phyloP scores from a whole-genome alignment of 129 eudicot genomes.

The Escallonia herrerae region DNA sequence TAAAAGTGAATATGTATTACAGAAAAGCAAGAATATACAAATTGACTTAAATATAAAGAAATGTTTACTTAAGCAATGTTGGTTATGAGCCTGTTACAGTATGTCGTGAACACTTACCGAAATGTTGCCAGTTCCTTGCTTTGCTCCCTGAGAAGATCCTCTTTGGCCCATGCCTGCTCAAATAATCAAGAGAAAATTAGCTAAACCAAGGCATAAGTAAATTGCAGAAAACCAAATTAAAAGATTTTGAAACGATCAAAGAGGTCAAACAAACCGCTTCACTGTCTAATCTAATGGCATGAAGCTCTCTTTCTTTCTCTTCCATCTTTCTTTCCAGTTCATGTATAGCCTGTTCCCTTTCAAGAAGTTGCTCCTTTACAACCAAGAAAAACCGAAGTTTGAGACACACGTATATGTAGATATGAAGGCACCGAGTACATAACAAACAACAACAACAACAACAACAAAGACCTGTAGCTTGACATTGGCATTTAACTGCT shows the following conservation, averaged over 20 bases:
- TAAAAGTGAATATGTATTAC: background rate
- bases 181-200: background rate
- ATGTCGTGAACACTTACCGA: slow-evolving; percentile 27
- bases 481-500: slow-evolving; percentile 47
- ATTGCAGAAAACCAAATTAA: background rate
- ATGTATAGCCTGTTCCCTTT: slow-evolving; percentile 54
- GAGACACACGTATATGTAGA: too few species aligned
- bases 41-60: background rate
- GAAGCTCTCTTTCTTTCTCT: slow-evolving; percentile 73
- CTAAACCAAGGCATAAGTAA: background rate
- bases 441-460: background rate
- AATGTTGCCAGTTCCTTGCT: slow-evolving; percentile 65
- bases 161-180: slow-evolving; percentile 93
- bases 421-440: slow-evolving; percentile 1
- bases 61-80: too few species aligned
- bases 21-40: background rate
- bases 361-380: slow-evolving; percentile 70
- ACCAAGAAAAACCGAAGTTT: slow-evolving; percentile 9
- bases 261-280: slow-evolving; percentile 51
- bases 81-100: too few species aligned
- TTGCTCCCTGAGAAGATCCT: slow-evolving; percentile 89
- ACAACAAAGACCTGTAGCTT: slow-evolving; percentile 58
- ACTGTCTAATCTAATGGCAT: slow-evolving; percentile 70
- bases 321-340: slow-evolving; percentile 81
- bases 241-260: background rate